Conservation (phyloP, 1,284 basidiomycete genomes). For the Cutaneotrichosporon cyanovorans region DNA sequence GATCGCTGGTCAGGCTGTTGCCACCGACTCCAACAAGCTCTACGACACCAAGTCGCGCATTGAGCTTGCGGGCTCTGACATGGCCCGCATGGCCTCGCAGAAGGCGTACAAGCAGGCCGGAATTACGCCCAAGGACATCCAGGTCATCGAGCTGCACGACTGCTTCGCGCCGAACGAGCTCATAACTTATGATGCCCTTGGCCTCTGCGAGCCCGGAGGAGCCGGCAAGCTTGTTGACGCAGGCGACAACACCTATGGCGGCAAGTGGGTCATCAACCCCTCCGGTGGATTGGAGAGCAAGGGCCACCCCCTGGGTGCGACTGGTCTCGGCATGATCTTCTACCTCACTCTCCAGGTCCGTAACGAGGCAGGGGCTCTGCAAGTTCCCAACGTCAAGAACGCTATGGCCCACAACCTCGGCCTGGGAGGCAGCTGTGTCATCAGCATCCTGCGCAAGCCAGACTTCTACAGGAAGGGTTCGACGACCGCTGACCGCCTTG, state of each 20-base stretch:
- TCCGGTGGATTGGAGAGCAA: conserved; percentile 18
- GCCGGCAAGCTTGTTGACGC: conserved; percentile 16
- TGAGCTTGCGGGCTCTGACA: conserved; percentile 17
- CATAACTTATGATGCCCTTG: conserved; percentile 16
- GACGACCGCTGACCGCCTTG: conserved; percentile 7
- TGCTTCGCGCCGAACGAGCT: conserved; percentile 22
- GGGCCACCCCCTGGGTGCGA: conserved; percentile 20
- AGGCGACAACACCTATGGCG: conserved; percentile 19
- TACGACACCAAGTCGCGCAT: conserved; percentile 15
- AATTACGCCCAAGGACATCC: conserved; percentile 11
- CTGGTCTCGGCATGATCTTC: conserved; percentile 20
- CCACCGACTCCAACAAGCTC: conserved; percentile 14
- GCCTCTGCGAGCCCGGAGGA: conserved; percentile 11
- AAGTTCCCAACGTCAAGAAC: conserved; percentile 15
- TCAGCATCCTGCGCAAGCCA: conserved; percentile 16
- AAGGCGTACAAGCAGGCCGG: conserved; percentile 16
- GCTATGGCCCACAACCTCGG: conserved; percentile 18
- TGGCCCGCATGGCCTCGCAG: conserved; percentile 11
- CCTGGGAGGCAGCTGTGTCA: conserved; percentile 16
- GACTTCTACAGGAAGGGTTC: conserved; percentile 12
- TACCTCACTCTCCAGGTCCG: conserved; percentile 19
- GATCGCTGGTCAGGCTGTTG: conserved; percentile 10
- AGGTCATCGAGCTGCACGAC: conserved; percentile 22
- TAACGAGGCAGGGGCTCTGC: conserved; percentile 15
- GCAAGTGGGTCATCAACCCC: conserved; percentile 20